Conservation (phyloP, 805 yeast genomes). For the Starmerella sirachaensis region DNA sequence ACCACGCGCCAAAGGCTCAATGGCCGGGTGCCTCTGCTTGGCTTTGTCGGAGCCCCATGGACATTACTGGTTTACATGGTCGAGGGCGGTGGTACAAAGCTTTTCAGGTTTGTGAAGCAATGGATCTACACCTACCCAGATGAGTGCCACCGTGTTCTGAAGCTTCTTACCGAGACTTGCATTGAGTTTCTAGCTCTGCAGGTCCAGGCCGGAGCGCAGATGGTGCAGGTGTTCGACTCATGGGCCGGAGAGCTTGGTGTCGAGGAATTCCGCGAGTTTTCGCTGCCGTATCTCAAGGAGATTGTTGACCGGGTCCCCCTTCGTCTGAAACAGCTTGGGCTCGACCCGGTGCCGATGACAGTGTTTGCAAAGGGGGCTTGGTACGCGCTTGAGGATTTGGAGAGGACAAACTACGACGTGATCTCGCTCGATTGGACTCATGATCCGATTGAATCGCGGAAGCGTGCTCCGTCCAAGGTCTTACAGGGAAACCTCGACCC, state of each 20-base stretch:
- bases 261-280: constrained; percentile 72
- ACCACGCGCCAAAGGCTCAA: constrained; percentile 72
- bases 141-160: constrained; percentile 57
- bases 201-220: constrained; percentile 96
- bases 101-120: constrained; percentile 81
- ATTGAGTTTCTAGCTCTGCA: constrained; percentile 88
- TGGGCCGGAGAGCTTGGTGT: constrained; percentile 98
- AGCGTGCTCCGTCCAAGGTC: constrained; percentile 39
- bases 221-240: constrained; percentile 91
- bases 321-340: constrained; percentile 60
- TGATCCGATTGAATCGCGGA: constrained; percentile 74
- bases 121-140: constrained; percentile 79
- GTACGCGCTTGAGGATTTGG: constrained; percentile 82
- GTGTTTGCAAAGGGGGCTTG: constrained; percentile 94
- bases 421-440: constrained; percentile 92
- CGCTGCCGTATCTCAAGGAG: constrained; percentile 75
- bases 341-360: constrained; percentile 72
- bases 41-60: constrained; percentile 98
- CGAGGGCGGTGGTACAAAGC: constrained; percentile 91
- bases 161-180: constrained; percentile 74
- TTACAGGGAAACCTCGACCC: constrained; percentile 96
- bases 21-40: constrained; percentile 88
- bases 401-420: constrained; percentile 58
- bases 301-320: constrained; percentile 57
- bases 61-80: constrained; percentile 92